phyloP scores from a whole-genome alignment of 306 rosid genomes.

The Quercus mongolica region DNA sequence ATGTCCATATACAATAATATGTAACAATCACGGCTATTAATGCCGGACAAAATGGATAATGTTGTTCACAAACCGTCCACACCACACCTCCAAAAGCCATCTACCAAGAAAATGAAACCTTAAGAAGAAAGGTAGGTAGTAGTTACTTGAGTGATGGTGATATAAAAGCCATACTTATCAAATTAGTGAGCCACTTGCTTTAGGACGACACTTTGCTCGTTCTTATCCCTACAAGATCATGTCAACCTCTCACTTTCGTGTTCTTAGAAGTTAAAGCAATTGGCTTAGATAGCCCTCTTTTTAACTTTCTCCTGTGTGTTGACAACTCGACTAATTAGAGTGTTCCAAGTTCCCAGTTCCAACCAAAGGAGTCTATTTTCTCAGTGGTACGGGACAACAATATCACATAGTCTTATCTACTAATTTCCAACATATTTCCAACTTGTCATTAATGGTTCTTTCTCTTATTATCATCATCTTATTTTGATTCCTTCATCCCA shows the following conservation, averaged over 20 bases:
- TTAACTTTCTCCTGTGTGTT: not conserved
- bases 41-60: no score
- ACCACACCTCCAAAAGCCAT: not conserved
- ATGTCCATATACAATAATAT: no score
- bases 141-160: slow-evolving; percentile 5
- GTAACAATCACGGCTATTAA: no score
- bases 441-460: no score
- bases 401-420: not conserved
- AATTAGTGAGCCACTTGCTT: not conserved
- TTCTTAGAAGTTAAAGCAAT: not conserved
- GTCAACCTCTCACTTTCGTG: not conserved
- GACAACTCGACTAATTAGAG: not conserved
- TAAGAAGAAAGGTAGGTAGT: not conserved
- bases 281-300: not conserved
- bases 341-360: no score
- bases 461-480: no score
- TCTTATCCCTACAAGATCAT: not conserved
- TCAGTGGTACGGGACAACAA: not conserved
- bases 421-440: not conserved
- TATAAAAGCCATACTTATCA: not conserved
- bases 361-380: not conserved
- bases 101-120: slow-evolving; percentile 14
- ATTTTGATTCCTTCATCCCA: not conserved
- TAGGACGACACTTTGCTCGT: not conserved
- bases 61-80: no score